Base-by-base conservation (phyloP, 805 yeast species). In the Kuraishia capsulata region DNA sequence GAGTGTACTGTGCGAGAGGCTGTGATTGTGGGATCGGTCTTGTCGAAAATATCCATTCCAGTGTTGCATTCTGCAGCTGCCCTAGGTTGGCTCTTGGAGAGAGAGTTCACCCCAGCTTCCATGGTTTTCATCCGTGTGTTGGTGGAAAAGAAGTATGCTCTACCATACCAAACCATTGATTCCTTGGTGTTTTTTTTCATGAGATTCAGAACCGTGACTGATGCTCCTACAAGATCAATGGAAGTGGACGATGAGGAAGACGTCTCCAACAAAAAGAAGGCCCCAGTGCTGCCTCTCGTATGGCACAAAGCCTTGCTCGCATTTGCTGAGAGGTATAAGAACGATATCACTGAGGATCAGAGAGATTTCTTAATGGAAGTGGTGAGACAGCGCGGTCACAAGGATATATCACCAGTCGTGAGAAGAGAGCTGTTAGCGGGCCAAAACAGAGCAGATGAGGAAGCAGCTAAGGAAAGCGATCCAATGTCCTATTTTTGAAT, bases 321-420 rank as follows among this genome's bases (percentile, higher is more conserved):
- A 2, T 92, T 92, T 65, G 95, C 97, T 26, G 97, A 89, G 64
- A 73, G 96, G 46, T 92, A 92, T 58, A 92, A 90, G 60, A 90
- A 92, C 55, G 98, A 92, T 67, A 86, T 92, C 42, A 92, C 98
- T n/a, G 96, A 87, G 51, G 99, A 92, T 57, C 99, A 92, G 68
- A 75, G 96, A 57, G 98, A 92, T 51, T 87, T 90, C 61, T 65
- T 92, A 43, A 64, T 92, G 56, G 97, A 90, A 51, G 89, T 95
- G 4, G 76, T 88, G 16, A 81, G 95, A 62, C 89, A 81, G 56
- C 82, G 96, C 62, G 81, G 80, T 37, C 99, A 92, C 56, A 82
- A 69, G 43, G 83, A 80, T 20, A 84, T 92, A 42, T 89, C 96
- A 2, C 95, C 95, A 3, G 98, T 90, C 57, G 87, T 90, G 38